phyloP scores from a whole-genome alignment of 2,329 filamentous ascomycete species.

The Apiospora saccharicola region DNA sequence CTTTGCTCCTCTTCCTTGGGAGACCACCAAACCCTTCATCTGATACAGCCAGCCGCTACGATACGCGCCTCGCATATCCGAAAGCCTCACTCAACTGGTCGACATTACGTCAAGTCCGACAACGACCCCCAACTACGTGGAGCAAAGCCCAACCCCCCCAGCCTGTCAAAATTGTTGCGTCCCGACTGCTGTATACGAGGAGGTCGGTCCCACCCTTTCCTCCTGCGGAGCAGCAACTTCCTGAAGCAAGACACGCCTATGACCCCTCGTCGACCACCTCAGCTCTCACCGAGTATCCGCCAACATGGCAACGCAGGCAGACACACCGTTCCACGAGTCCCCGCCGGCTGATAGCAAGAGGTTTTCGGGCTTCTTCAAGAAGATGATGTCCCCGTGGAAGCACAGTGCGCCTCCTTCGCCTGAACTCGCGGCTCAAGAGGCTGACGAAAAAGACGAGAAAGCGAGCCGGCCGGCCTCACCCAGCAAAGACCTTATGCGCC shows the following conservation, averaged over 20 bases:
- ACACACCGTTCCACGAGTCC: conserved; percentile 35
- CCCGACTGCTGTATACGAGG: conserved; percentile 32
- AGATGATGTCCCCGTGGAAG: conserved; percentile 35
- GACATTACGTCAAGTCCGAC: conserved; percentile 31
- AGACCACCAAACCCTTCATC: background rate
- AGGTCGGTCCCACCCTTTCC: conserved; percentile 28
- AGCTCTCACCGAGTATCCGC: conserved; percentile 31
- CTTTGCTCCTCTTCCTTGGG: background rate
- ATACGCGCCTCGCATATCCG: background rate
- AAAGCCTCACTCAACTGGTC: conserved; percentile 23
- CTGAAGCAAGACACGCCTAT: conserved; percentile 33
- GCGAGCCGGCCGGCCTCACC: conserved; percentile 35
- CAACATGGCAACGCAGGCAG: conserved; percentile 39
- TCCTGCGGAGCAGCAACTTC: conserved; percentile 34
- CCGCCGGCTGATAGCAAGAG: conserved; percentile 36
- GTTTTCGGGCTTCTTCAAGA: conserved; percentile 37
- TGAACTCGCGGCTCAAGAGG: conserved; percentile 32
- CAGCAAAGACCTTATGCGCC: conserved; percentile 47
- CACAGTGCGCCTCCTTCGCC: conserved; percentile 33
- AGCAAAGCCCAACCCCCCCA: background rate
- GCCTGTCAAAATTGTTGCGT: conserved; percentile 32
- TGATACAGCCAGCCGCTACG: background rate
- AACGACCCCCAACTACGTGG: conserved; percentile 25
- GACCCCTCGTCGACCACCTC: conserved; percentile 34
- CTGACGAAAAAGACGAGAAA: conserved; percentile 33